Evolutionary conservation across 331 rosid species (phyloP), one percentile per base, ranked within the genome.

Genomic region (Phaseolus coccineus): DNA sequence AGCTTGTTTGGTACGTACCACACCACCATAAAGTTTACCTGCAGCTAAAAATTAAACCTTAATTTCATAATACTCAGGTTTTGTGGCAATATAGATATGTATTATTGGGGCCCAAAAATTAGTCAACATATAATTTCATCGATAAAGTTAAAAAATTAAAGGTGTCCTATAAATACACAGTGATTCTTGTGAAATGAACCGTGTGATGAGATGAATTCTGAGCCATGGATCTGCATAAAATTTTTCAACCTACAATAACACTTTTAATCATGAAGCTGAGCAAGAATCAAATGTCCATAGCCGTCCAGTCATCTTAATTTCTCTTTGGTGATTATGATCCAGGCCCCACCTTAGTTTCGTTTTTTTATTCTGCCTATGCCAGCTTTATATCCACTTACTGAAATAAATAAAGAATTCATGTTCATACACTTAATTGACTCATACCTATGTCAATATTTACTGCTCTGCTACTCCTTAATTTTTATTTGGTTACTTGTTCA

Each of bases 311-410:
- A 22, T 68, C 51, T 86, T 86, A 89, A 89, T 89, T 89, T 92
- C 92, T 86, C 71, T 85, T 86, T 83, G 77, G 82, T 87, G 85
- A 92, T 90, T 85, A 88, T 76, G 84, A 82, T 48, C 47, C 48
- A 80, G 85, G 86, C 57, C 94, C 94, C 96, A 85, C 86, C 61
- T 64, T 46, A 79, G 51, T 81, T 66, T 78, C 84, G 74, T 79
- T 66, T 69, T 68, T 70, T 48, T 42, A 55, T 56, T 71, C 48
- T 50, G 2, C 80, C 19, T 66, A 78, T 83, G 83, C 81, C 90
- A 81, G 78, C 88, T 84, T 76, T 50, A 59, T 75, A 70, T 79
- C 92, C 89, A 86, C 92, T 79, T 81, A 42, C 44, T 65, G 33
- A 46, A 15, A 2, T 9, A 42, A 42, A 42, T 2, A 42, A 42